Conservation (phyloP, 345 rosid species). For the Linum tenue region DNA sequence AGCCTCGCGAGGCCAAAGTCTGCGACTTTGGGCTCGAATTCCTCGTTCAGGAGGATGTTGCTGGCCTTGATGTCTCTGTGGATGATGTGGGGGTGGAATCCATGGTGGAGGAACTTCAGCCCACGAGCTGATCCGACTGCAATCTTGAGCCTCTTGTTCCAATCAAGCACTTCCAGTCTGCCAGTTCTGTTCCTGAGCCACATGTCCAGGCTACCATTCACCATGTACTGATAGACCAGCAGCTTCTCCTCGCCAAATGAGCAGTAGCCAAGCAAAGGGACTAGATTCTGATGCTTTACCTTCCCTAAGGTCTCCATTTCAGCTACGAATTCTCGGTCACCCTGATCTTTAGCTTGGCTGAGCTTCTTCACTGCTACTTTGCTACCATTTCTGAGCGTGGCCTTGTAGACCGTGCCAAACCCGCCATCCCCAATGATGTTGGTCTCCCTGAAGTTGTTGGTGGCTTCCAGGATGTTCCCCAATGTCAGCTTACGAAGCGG, state of each 20-base stretch:
- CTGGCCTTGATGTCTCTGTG: conserved; percentile 90
- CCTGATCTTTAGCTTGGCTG: conserved; percentile 73
- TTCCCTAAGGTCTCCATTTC: conserved; percentile 95
- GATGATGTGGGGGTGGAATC: conserved; percentile 80
- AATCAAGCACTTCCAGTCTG: conserved; percentile 49
- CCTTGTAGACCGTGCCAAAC: conserved; percentile 86
- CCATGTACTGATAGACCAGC: conserved; percentile 88
- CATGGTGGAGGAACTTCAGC: conserved; percentile 78
- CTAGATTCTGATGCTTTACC: conserved; percentile 85
- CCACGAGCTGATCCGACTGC: conserved; percentile 75
- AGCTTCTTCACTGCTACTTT: conserved; percentile 88
- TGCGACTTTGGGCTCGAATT: conserved; percentile 79
- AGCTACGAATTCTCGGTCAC: conserved; percentile 77
- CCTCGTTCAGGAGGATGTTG: conserved; percentile 62
- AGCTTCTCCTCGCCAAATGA: conserved; percentile 73
- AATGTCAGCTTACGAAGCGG: conserved; percentile 73
- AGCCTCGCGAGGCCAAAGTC: conserved; percentile 87
- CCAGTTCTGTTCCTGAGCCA: conserved; percentile 64
- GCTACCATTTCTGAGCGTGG: conserved; percentile 21
- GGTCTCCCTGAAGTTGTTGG: conserved; percentile 64
- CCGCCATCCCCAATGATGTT: conserved; percentile 93
- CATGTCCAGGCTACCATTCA: conserved; percentile 75
- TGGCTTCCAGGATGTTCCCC: conserved; percentile 66
- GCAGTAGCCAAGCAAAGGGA: conserved; percentile 80
- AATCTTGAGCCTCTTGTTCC: conserved; percentile 69